Conservation (phyloP, 306 rosid genomes). For the Arachis stenosperma region DNA sequence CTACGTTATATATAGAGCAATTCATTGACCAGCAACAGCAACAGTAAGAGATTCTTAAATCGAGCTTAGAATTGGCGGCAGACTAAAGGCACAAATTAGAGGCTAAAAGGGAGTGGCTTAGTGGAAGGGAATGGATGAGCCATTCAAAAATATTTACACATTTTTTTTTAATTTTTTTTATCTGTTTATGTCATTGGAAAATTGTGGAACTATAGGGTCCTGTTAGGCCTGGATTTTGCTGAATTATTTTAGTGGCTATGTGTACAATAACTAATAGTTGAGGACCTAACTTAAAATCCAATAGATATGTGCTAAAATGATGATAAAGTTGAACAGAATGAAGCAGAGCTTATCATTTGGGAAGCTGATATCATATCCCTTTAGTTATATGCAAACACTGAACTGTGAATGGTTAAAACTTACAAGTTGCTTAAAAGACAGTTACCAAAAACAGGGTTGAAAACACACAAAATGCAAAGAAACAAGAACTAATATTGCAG, state of each 20-base stretch:
- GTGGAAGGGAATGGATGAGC: slow-evolving; percentile 12
- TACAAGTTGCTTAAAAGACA: no score
- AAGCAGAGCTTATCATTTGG: slow-evolving; percentile 1
- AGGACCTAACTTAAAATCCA: slow-evolving; percentile 30
- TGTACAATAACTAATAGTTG: background rate
- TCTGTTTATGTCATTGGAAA: slow-evolving; percentile 15
- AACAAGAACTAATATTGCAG: no score
- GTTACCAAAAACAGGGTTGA: no score
- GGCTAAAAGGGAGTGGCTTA: background rate
- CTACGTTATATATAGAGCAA: no score
- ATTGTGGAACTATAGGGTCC: background rate
- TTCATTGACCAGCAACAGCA: no score
- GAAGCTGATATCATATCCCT: background rate
- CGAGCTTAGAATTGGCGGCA: no score
- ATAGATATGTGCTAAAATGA: slow-evolving; percentile 14
- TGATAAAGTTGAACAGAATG: slow-evolving; percentile 6
- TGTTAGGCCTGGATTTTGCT: background rate
- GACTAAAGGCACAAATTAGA: background rate
- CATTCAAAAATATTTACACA: background rate
- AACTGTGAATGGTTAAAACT: background rate
- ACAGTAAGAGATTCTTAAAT: no score
- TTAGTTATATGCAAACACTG: slow-evolving; percentile 18
- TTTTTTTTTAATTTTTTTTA: background rate
- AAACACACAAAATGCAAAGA: no score
- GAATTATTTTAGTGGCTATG: background rate